phyloP scores from a whole-genome alignment of 305 asterid species.

The Fraxinus albicans region DNA sequence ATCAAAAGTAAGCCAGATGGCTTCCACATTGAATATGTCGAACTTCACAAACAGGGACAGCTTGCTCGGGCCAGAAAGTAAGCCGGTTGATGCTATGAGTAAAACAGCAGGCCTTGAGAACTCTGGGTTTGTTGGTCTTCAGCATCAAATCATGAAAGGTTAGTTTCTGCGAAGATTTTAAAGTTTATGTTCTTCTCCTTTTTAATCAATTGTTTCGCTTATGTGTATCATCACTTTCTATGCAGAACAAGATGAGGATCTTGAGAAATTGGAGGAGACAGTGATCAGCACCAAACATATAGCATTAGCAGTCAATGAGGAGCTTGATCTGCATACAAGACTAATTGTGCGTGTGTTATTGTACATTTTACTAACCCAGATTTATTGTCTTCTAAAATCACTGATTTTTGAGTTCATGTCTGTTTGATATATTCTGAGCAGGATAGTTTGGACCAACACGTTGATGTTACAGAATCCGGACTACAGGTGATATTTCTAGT shows the following conservation, averaged over 20 bases:
- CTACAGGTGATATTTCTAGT: constrained; percentile 39
- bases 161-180: background rate
- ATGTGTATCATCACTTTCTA: background rate
- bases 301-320: constrained; percentile 63
- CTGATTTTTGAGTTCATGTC: background rate
- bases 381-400: constrained; percentile 5
- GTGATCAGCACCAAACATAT: constrained; percentile 62
- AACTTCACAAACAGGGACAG: constrained; percentile 82
- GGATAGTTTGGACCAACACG: constrained; percentile 59
- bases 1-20: constrained; percentile 81
- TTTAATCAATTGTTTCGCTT: background rate
- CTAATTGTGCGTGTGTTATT: constrained; percentile 44
- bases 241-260: constrained; percentile 67
- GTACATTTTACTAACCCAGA: background rate
- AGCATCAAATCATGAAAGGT: constrained; percentile 61
- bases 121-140: constrained; percentile 61
- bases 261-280: constrained; percentile 62
- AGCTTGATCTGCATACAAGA: constrained; percentile 55
- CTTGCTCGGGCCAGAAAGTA: constrained; percentile 85
- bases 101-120: constrained; percentile 58
- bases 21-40: constrained; percentile 80
- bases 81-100: constrained; percentile 69
- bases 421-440: constrained; percentile 23
- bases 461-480: constrained; percentile 55
- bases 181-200: background rate